Conservation (phyloP, 1,284 basidiomycete species). For the Calocybe gambosa region DNA sequence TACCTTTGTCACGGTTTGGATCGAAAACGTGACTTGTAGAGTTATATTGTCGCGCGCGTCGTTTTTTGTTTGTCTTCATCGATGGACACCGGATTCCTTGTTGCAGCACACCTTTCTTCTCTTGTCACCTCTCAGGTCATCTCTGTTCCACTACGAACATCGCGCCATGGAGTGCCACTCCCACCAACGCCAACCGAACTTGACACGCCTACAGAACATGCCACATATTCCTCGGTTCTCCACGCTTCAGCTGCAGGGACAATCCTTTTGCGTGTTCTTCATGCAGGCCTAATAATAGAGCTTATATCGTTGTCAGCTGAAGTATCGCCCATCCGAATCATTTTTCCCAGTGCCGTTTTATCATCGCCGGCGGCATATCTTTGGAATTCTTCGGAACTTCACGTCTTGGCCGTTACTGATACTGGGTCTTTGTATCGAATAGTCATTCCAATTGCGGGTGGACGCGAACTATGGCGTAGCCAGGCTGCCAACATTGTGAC, state of each 20-base stretch:
- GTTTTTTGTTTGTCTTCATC: not conserved
- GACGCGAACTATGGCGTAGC: constrained; percentile 52
- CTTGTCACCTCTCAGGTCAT: constrained; percentile 49
- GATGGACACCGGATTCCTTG: constrained; percentile 43
- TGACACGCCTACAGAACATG: constrained; percentile 69
- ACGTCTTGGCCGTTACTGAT: constrained; percentile 65
- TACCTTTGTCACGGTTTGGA: no score
- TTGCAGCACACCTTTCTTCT: constrained; percentile 60
- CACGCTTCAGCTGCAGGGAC: constrained; percentile 57
- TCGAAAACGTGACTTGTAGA: no score
- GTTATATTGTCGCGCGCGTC: not conserved
- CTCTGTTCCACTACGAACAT: constrained; percentile 52
- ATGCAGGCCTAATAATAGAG: constrained; percentile 72
- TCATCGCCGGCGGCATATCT: constrained; percentile 62
- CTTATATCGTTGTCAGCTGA: constrained; percentile 65
- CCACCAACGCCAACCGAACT: constrained; percentile 35
- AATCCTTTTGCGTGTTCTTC: constrained; percentile 70
- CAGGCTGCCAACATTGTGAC: constrained; percentile 51
- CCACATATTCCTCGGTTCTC: constrained; percentile 55
- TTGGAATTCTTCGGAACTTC: constrained; percentile 55
- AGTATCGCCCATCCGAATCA: constrained; percentile 63
- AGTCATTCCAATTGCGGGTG: constrained; percentile 54
- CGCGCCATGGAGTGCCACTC: constrained; percentile 47
- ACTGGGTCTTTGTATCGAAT: constrained; percentile 75
- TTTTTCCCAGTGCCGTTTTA: constrained; percentile 71